Conservation (phyloP, 176 grass and related monocot genomes). For the Triticum aestivum region DNA sequence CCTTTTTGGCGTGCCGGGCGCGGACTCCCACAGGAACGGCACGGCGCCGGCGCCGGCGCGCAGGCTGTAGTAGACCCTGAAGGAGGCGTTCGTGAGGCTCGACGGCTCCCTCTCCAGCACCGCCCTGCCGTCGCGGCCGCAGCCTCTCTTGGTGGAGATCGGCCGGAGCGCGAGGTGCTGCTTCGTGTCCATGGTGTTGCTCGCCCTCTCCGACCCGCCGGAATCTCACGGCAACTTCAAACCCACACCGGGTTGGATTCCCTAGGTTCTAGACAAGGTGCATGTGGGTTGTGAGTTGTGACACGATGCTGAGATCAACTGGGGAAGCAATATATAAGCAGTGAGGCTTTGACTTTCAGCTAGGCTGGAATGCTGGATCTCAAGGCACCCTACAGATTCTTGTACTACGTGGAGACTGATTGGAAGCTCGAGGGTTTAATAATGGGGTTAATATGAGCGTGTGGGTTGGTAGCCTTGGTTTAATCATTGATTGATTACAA, state of each 20-base stretch:
- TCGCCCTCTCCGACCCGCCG: neutral
- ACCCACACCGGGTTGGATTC: too few species aligned
- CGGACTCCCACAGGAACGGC: constrained; percentile 54
- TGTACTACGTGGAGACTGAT: neutral
- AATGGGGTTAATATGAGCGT: neutral
- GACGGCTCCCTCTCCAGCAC: constrained; percentile 26
- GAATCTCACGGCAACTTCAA: neutral
- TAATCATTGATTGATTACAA: neutral
- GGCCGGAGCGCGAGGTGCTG: constrained; percentile 30
- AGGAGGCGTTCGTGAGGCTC: constrained; percentile 32
- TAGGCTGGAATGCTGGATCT: neutral
- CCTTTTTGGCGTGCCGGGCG: constrained; percentile 45
- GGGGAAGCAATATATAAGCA: neutral
- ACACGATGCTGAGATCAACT: neutral
- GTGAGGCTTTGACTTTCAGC: constrained; percentile 8
- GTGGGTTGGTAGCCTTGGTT: constrained; percentile 15
- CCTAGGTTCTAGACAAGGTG: neutral
- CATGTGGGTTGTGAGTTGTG: neutral
- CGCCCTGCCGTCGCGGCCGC: neutral
- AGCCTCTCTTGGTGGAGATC: neutral
- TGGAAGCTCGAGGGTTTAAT: neutral
- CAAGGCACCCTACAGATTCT: neutral
- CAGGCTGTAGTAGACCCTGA: constrained; percentile 53
- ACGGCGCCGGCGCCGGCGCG: constrained; percentile 38
- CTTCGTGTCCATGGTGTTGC: constrained; percentile 11